phyloP scores from a whole-genome alignment of 1,284 basidiomycete species.

The Uromyces viciae-fabae region DNA sequence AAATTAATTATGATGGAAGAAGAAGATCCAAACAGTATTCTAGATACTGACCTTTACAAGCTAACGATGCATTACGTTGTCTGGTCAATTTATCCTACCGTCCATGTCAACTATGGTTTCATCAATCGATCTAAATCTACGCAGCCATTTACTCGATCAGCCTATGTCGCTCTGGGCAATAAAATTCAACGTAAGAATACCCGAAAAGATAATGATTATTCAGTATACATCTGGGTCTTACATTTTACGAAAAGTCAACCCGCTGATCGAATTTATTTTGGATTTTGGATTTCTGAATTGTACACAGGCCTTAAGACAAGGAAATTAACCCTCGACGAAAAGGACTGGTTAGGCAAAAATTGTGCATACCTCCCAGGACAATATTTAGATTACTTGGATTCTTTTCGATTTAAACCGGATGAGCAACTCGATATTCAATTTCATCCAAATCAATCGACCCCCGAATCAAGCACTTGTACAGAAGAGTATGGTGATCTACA shows the following conservation, averaged over 20 bases:
- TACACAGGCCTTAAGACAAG: constrained; percentile 66
- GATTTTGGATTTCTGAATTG: neutral
- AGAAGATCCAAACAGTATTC: constrained; percentile 56
- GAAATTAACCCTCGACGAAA: constrained; percentile 65
- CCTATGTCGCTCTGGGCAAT: constrained; percentile 67
- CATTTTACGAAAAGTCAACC: neutral
- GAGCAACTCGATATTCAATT: constrained; percentile 68
- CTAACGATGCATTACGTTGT: constrained; percentile 97
- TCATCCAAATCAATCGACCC: constrained; percentile 53
- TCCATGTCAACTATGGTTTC: constrained; percentile 70
- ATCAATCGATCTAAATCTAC: constrained; percentile 68
- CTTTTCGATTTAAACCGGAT: constrained; percentile 71
- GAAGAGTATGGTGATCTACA: constrained; percentile 66
- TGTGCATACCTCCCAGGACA: constrained; percentile 72
- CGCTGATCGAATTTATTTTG: neutral
- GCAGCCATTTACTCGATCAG: constrained; percentile 67
- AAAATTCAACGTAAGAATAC: constrained; percentile 63
- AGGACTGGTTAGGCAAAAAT: constrained; percentile 64
- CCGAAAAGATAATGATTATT: neutral
- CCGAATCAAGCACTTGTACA: constrained; percentile 30
- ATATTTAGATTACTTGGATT: constrained; percentile 73
- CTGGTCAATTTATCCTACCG: constrained; percentile 70
- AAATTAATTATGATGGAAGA: neutral
- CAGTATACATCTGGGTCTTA: too few species aligned
- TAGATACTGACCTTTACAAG: constrained; percentile 98